These are phyloP conservation scores for Paecilomyces variotii DNA, from an alignment of 2,329 filamentous ascomycete genomes.

Conservation along the genomic window DNA sequence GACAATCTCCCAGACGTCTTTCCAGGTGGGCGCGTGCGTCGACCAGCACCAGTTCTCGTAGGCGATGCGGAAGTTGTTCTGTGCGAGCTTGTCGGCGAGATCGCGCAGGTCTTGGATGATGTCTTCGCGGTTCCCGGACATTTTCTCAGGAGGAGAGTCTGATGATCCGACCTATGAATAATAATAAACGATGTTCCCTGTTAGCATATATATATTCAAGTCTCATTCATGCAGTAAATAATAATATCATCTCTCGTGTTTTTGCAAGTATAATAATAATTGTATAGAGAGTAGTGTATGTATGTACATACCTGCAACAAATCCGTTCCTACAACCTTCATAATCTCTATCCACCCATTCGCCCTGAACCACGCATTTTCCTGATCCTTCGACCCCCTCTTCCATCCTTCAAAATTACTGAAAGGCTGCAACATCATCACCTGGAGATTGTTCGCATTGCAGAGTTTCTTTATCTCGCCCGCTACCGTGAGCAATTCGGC, in stretches of 20 bases:
- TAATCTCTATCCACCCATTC: constrained; percentile 60
- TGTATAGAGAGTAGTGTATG: too few relatives aligned
- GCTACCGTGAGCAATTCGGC: constrained; percentile 49
- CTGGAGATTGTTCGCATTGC: constrained; percentile 46
- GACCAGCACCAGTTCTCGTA: constrained; percentile 84
- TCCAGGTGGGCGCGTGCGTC: constrained; percentile 61
- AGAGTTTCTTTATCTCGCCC: constrained; percentile 46
- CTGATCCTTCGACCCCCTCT: constrained; percentile 48
- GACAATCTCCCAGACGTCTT: constrained; percentile 62
- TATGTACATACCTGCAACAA: constrained; percentile 54
- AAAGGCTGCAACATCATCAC: constrained; percentile 71
- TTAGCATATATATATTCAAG: too few relatives aligned
- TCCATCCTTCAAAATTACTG: constrained; percentile 69
- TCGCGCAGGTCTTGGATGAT: constrained; percentile 56
- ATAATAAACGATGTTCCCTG: neutral
- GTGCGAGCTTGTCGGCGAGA: constrained; percentile 54
- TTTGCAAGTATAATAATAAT: too few relatives aligned
- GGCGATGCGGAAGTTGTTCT: constrained; percentile 53
- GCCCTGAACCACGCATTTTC: constrained; percentile 57
- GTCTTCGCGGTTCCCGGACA: constrained; percentile 42
- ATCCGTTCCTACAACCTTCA: constrained; percentile 61
- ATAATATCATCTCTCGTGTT: too few relatives aligned
- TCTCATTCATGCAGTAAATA: too few relatives aligned
- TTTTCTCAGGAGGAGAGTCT: constrained; percentile 49
- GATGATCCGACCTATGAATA: constrained; percentile 51